phyloP scores from a whole-genome alignment of 495 filamentous ascomycete genomes.

The Thermothielavioides terrestris region DNA sequence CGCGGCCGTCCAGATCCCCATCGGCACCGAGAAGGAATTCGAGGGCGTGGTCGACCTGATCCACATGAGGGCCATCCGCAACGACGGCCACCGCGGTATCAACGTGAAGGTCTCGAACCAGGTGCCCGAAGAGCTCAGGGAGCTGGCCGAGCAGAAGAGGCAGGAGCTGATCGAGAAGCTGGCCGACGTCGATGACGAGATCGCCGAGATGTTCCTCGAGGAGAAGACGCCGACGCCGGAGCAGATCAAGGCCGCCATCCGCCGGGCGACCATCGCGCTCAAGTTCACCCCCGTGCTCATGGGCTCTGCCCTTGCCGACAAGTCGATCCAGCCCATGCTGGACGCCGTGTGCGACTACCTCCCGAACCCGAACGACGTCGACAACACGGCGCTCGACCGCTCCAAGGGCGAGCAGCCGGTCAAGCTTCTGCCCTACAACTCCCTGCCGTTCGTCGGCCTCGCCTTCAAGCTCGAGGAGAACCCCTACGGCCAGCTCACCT shows the following conservation, averaged over 20 bases:
- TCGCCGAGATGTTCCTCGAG: slow-evolving; percentile 91
- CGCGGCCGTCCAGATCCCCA: slow-evolving; percentile 90
- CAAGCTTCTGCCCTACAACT: slow-evolving; percentile 84
- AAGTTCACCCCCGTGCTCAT: slow-evolving; percentile 97
- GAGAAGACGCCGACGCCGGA: slow-evolving; percentile 64
- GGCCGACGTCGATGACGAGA: slow-evolving; percentile 96
- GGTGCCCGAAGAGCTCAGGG: slow-evolving; percentile 68
- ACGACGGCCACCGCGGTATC: slow-evolving; percentile 69
- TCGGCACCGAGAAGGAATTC: slow-evolving; percentile 87
- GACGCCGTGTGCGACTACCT: slow-evolving; percentile 96
- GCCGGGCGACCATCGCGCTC: slow-evolving; percentile 72
- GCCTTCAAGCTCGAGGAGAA: slow-evolving; percentile 99
- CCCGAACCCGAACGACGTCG: slow-evolving; percentile 84
- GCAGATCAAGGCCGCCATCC: slow-evolving; percentile 86
- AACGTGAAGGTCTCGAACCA: slow-evolving; percentile 64
- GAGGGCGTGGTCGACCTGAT: slow-evolving; percentile 92
- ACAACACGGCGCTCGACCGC: slow-evolving; percentile 82
- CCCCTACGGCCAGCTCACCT: slow-evolving; percentile 97
- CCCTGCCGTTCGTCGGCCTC: slow-evolving; percentile 85
- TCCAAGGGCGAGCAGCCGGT: slow-evolving; percentile 68
- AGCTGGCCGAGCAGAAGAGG: slow-evolving; percentile 68
- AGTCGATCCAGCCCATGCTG: slow-evolving; percentile 91
- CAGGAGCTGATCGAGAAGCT: slow-evolving; percentile 85
- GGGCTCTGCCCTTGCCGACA: slow-evolving; percentile 92
- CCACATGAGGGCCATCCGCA: slow-evolving; percentile 86